These are phyloP conservation scores for Cymbopogon flexuosus DNA, from an alignment of 202 grass and related monocot genomes.

Conservation along the genomic window DNA sequence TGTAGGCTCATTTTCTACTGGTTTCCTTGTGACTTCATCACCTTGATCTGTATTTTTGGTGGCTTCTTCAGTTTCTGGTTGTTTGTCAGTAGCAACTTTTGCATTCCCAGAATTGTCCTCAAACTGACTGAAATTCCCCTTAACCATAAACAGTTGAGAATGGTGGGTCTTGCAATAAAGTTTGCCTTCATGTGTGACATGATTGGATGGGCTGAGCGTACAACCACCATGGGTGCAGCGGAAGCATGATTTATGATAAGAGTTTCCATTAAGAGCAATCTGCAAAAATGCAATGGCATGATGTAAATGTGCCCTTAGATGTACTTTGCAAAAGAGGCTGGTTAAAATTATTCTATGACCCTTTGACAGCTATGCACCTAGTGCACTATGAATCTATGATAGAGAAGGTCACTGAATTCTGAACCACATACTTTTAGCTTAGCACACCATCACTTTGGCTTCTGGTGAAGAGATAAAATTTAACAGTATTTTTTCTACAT, in stretches of 20 bases:
- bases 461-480: too few relatives aligned
- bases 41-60: constrained; percentile 20
- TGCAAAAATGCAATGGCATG: constrained; percentile 14
- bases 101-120: constrained; percentile 48
- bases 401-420: not conserved
- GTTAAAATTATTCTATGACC: not conserved
- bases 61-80: constrained; percentile 23
- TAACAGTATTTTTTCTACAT: not conserved
- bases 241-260: constrained; percentile 94
- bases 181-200: constrained; percentile 75
- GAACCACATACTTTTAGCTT: not conserved
- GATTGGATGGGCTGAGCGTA: constrained; percentile 67
- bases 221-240: constrained; percentile 89
- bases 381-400: not conserved
- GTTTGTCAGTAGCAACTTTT: constrained; percentile 34
- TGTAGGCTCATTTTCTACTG: constrained; percentile 20
- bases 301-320: not conserved
- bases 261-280: constrained; percentile 65
- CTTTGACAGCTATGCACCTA: not conserved
- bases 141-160: constrained; percentile 86
- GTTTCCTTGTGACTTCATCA: constrained; percentile 42
- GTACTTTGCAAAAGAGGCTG: not conserved
- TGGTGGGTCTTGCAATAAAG: constrained; percentile 96
- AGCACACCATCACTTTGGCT: too few relatives aligned
- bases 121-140: constrained; percentile 81